phyloP scores from a whole-genome alignment of 148 eudicot species.

The Fallopia convolvulus region DNA sequence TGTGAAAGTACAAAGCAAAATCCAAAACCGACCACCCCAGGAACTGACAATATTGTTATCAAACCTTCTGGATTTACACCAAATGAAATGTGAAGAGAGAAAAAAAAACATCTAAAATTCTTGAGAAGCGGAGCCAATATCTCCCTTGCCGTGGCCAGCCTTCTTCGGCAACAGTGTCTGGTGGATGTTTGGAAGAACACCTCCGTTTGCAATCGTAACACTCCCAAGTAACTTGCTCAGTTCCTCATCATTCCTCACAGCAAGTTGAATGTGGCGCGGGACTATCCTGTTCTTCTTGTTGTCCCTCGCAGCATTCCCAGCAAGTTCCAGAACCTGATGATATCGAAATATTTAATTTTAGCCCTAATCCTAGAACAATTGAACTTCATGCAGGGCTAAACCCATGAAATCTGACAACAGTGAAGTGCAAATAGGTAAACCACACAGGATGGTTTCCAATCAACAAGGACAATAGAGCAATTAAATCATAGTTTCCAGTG shows the following conservation, averaged over 20 bases:
- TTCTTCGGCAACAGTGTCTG: conserved; percentile 14
- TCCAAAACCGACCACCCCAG: not conserved
- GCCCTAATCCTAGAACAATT: not conserved
- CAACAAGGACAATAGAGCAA: too few relatives aligned
- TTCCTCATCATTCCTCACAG: conserved; percentile 18
- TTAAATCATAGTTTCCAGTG: not conserved
- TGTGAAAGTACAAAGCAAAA: not conserved
- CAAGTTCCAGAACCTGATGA: not conserved
- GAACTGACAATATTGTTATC: not conserved
- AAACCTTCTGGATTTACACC: conserved; percentile 10
- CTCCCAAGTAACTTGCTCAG: conserved; percentile 14
- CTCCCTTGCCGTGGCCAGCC: conserved; percentile 12
- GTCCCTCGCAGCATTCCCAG: conserved; percentile 19
- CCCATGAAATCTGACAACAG: not conserved
- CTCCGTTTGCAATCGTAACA: conserved; percentile 17
- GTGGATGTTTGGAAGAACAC: conserved; percentile 17
- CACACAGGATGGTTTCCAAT: too few relatives aligned
- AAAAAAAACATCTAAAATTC: conserved; percentile 15
- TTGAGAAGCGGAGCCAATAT: conserved; percentile 15
- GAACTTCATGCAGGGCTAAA: not conserved
- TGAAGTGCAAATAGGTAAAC: too few relatives aligned
- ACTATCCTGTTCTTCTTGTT: conserved; percentile 17
- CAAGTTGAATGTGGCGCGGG: conserved; percentile 14
- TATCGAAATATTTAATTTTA: not conserved
- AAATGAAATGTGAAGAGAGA: not conserved